Base-by-base conservation (phyloP, 352 stramenopile species). In the Phytophthora cactorum region DNA sequence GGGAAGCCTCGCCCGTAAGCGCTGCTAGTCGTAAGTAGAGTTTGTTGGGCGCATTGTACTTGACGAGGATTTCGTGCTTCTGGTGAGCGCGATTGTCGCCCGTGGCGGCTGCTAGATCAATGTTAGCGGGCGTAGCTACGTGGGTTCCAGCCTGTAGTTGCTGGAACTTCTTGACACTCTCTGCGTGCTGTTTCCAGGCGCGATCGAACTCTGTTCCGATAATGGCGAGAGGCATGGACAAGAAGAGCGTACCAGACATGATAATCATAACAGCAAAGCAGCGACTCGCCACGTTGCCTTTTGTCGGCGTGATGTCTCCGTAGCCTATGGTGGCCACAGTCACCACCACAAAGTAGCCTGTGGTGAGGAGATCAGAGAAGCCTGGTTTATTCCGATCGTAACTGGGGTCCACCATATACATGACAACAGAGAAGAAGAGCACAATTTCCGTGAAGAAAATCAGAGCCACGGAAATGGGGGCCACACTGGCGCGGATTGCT, bases 201-300 rank as follows among this genome's bases (percentile, higher is more conserved):
- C 82, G 81, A 39, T 93, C 83, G 43, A 93, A 95, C 61, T 95
- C 86, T 1, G 84, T 95, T 44, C 86, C 86, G 64, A 95, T 92
- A 80, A 95, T 95, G 41, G 86, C 86, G 32, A 95, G 77, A 56
- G 86, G 86, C 84, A 95, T 95, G 49, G 86, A 92, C 51, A 95
- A 73, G 62, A 95, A 95, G 31, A 95, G 73, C 15, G 86, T 92
- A 12, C 86, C 86, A 25, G 84, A 89, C 81, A 95, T 89, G 63
- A 95, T 95, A 55, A 90, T 90, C 81, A 95, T 89, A 22, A 93
- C 79, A 8, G 84, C 77, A 50, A 87, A 90, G 29, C 83, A 70
- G 0, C 81, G 77, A 8, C 80, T 82, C 43, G 78, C 70, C 47
- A 89, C 81, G 57, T 93, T 93, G 36, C 82, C 82, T 27, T 91